phyloP scores from a whole-genome alignment of 257 asterid species.

The Solanum sitiens region DNA sequence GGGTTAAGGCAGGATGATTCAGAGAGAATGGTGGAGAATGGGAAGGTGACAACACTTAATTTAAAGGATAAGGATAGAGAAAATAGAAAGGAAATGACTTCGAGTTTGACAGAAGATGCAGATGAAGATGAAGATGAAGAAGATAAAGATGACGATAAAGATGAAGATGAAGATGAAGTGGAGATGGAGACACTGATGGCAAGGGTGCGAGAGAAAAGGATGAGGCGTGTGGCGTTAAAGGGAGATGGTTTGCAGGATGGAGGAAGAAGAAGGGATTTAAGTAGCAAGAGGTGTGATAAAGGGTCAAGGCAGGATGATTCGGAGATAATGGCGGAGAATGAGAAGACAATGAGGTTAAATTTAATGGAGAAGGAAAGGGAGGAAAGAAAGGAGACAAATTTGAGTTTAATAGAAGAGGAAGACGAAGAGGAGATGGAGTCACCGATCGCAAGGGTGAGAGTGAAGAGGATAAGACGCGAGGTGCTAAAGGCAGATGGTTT shows the following conservation, averaged over 20 bases:
- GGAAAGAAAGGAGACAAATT: neutral
- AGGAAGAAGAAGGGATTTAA: constrained; percentile 1
- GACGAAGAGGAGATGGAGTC: neutral
- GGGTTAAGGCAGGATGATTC: neutral
- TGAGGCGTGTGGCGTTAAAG: neutral
- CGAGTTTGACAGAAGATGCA: neutral
- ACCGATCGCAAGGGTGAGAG: neutral
- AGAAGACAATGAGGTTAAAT: neutral
- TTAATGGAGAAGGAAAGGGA: neutral
- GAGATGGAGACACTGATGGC: neutral
- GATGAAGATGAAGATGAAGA: neutral
- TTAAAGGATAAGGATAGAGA: neutral
- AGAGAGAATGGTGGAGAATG: constrained; percentile 15
- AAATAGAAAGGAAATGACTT: neutral
- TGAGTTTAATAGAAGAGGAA: constrained; percentile 3
- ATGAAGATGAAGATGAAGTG: neutral
- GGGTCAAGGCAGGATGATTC: neutral
- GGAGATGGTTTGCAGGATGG: neutral
- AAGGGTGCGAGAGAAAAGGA: neutral
- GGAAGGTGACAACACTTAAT: neutral
- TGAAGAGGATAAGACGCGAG: neutral
- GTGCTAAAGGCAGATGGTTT: neutral
- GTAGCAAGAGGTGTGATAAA: neutral
- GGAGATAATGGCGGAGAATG: constrained; percentile 5
- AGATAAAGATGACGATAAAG: too few species aligned